These are phyloP conservation scores for Nannizzia gypsea DNA, from an alignment of 2,329 filamentous ascomycete species.

Conservation along the genomic window DNA sequence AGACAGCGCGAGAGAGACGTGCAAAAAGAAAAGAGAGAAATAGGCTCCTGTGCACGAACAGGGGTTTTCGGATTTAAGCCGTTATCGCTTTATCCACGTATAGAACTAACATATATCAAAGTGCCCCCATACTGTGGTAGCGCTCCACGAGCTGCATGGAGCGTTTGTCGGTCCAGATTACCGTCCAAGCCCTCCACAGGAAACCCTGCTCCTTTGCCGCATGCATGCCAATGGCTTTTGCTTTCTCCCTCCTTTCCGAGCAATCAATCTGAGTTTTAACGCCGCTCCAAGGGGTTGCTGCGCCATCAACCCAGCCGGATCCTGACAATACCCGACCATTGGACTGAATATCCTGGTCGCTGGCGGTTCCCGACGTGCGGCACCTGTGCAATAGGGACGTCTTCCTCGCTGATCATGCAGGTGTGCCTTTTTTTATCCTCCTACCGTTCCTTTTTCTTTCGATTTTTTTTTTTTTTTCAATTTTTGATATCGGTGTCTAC, in stretches of 20 bases:
- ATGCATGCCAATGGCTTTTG: constrained; percentile 1
- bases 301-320: background rate
- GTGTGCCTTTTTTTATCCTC: background rate
- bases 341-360: background rate
- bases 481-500: background rate
- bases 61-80: background rate
- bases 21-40: background rate
- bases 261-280: constrained; percentile 3
- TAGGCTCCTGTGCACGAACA: background rate
- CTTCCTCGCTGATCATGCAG: background rate
- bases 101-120: background rate
- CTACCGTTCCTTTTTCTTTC: background rate
- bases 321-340: background rate
- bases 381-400: background rate
- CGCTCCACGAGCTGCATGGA: constrained; percentile 3
- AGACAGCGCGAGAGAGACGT: too few species aligned
- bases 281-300: constrained; percentile 1
- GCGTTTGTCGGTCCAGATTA: constrained; percentile 1
- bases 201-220: constrained; percentile 2
- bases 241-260: background rate
- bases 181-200: constrained; percentile 2
- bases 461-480: background rate
- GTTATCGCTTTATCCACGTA: background rate
- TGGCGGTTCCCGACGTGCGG: background rate
- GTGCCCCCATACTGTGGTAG: constrained; percentile 2